Base-by-base conservation (phyloP, 2,329 filamentous ascomycete species). In the Sclerotiophoma versabilis region DNA sequence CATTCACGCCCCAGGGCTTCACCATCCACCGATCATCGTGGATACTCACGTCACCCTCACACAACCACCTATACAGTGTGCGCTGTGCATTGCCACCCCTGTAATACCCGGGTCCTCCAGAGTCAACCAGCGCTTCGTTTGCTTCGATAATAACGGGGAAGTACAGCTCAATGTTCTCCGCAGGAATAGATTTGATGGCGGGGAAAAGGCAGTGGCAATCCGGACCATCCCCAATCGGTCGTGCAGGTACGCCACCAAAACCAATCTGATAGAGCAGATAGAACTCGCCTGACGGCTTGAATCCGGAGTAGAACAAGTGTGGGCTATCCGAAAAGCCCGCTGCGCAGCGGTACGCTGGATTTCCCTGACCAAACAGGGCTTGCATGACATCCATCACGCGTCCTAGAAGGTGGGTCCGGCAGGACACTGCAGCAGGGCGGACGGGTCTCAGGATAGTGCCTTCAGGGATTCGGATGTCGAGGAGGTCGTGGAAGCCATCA, bases 181-280 rank as follows among this genome's bases (percentile, higher is more conserved):
- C 79, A 0, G 79, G 80, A 22, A 81, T 80, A 1, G 76, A 79
- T 56, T 81, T 82, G 67, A 82, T 81, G 1, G 78, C 77, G 0
- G 80, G 79, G 63, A 81, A 82, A 3, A 82, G 68, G 39, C 79
- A 81, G 59, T 82, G 80, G 52, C 80, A 81, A 57, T 82, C 79
- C 1, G 76, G 77, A 2, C 79, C 79, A 44, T 82, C 79, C 17
- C 80, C 79, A 5, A 76, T 75, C 1, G 77, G 77, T 0, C 79
- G 74, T 0, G 79, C 79, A 4, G 79, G 79, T 0, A 81, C 79
- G 20, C 80, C 80, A 4, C 79, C 80, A 30, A 82, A 82, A 0
- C 78, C 79, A 47, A 82, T 82, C 52, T 81, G 79, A 57, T 80
- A 82, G 0, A 82, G 71, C 50, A 81, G 75, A 57, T 76, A 82